These are phyloP conservation scores for Xylaria longipes DNA, from an alignment of 495 filamentous ascomycete species.

Conservation along the genomic window DNA sequence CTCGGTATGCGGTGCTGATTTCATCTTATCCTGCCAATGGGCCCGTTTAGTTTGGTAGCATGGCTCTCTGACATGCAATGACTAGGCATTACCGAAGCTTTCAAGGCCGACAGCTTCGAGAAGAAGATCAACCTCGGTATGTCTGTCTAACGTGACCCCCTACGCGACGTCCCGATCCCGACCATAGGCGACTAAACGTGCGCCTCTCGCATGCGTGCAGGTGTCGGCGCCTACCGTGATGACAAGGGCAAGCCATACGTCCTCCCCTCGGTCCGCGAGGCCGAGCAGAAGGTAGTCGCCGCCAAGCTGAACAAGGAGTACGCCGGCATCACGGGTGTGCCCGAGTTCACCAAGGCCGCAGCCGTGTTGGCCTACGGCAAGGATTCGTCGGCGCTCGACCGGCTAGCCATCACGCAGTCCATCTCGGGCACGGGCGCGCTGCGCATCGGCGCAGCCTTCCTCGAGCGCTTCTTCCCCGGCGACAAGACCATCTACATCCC, in stretches of 20 bases:
- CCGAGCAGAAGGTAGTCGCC: conserved; percentile 84
- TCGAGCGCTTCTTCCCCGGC: conserved; percentile 85
- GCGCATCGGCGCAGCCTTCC: conserved; percentile 91
- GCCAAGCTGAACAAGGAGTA: conserved; percentile 93
- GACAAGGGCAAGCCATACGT: conserved; percentile 97
- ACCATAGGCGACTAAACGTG: conserved; percentile 33
- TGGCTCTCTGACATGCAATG: conserved; percentile 5
- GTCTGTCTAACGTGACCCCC: conserved; percentile 37
- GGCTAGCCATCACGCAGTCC: conserved; percentile 92
- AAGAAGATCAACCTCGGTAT: conserved; percentile 97
- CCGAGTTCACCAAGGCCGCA: conserved; percentile 90
- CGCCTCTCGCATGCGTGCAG: conserved; percentile 42
- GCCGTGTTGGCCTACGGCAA: conserved; percentile 88
- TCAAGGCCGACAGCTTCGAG: conserved; percentile 90
- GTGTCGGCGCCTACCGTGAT: conserved; percentile 86
- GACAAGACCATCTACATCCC: conserved; percentile 96
- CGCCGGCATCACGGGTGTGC: conserved; percentile 94
- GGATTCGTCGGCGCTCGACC: conserved; percentile 75
- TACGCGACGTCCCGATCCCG: not conserved
- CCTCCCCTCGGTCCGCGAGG: conserved; percentile 87
- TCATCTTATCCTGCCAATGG: not conserved
- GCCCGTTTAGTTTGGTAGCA: conserved; percentile 4
- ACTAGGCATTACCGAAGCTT: conserved; percentile 93
- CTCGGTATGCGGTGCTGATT: conserved; percentile 61
- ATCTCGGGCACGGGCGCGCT: conserved; percentile 98